Evolutionary conservation across 2,329 filamentous ascomycete species (phyloP), one percentile per base, ranked within the genome.

Genomic region (Neophaeococcomyces mojaviensis): DNA sequence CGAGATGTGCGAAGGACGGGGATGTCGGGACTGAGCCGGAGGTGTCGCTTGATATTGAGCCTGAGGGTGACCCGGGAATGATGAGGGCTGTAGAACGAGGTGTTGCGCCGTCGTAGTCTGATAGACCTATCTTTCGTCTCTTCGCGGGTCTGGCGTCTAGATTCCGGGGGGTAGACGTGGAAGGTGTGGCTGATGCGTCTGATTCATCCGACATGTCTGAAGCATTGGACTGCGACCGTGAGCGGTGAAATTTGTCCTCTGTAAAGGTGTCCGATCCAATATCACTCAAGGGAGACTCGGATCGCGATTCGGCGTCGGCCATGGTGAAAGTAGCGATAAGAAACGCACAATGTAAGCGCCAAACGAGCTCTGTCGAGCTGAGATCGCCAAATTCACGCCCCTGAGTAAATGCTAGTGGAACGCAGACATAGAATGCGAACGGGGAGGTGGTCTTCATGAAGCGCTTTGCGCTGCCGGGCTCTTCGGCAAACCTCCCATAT

Each of bases 21-120:
- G 82, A 86, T 60, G 79, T 82, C 20, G 86, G 86, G 39, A 89
- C 79, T 47, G 88, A 88, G 64, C 88, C 88, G 28, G 86, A 89
- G 40, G 86, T 94, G 66, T 98, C 92, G 44, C 86, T 88, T 6
- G 88, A 95, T 49, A 97, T 82, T 44, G 88, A 85, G 42, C 79
- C 79, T 68, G 55, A 76, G 64, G 64, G 80, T 65, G 49, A 75
- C 22, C 67, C 62, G 15, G 59, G 57, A 16, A 64, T 56, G 4
- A 63, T 61, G 7, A 51, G 54, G 15, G 43, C 50, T 16, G 46
- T 51, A 30, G 68, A 71, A 28, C 72, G 63, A 9, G 74, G 74
- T 2, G 74, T 77, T 18, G 75, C 73, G 50, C 65, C 63, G 53
- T 72, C 68, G 61, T 68, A 71, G 18, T 65, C 62, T 4, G 66